Evolutionary conservation across 2,329 filamentous ascomycete species (phyloP).

Genomic region (Colletotrichum magnum): DNA sequence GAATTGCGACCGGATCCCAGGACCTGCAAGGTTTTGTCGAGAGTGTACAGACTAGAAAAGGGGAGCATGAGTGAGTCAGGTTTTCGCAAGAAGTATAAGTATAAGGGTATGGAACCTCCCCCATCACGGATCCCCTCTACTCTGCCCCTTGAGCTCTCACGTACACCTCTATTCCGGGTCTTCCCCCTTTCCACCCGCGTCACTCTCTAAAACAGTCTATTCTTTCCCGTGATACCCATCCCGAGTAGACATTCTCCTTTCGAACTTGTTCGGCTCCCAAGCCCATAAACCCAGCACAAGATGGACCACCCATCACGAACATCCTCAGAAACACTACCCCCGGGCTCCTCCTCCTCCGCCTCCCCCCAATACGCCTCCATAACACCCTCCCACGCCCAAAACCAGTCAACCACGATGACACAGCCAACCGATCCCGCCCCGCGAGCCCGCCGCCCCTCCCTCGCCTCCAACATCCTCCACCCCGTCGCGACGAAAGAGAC

Average conservation of each 20-base stretch:
- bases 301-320: slow-evolving; percentile 27
- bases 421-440: neutral
- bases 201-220: neutral
- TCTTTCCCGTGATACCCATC: neutral
- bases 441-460: slow-evolving; percentile 41
- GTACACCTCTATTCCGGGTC: neutral
- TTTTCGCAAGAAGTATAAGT: slow-evolving; percentile 23
- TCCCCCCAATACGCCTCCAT: slow-evolving; percentile 29
- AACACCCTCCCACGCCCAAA: neutral
- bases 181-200: neutral
- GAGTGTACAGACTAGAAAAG: too few relatives aligned
- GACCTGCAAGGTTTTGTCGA: slow-evolving; percentile 2
- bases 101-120: neutral
- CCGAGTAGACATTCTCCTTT: neutral
- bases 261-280: neutral
- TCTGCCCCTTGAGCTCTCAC: neutral
- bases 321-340: slow-evolving; percentile 29
- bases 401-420: neutral
- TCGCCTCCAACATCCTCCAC: slow-evolving; percentile 42
- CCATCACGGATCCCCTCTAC: too few relatives aligned
- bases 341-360: slow-evolving; percentile 24
- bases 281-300: neutral
- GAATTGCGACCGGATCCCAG: slow-evolving; percentile 35
- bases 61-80: neutral
- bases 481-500: slow-evolving; percentile 50